Percentiles rank a stretch among this genome's conserved stretches.
Conservation (phyloP, 2,329 filamentous ascomycete genomes). For the Epichloe typhina region DNA sequence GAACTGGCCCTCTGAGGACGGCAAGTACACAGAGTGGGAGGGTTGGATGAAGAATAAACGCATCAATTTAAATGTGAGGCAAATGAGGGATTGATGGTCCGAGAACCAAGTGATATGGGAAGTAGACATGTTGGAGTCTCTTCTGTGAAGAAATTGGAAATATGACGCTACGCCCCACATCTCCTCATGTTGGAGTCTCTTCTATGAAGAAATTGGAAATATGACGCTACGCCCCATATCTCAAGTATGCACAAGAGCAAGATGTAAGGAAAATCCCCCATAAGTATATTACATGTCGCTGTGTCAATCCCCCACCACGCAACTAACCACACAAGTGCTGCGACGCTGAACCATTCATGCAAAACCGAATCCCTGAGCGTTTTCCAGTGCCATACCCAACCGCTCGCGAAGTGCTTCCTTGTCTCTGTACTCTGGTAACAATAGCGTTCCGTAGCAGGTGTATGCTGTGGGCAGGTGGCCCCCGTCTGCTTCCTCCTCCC, state of each 20-base stretch:
- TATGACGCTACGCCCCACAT: too few relatives aligned
- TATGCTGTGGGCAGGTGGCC: conserved; percentile 69
- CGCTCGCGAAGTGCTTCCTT: conserved; percentile 59
- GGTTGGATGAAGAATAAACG: conserved; percentile 84
- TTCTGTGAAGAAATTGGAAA: too few relatives aligned
- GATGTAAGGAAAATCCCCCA: background rate
- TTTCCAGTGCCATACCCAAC: conserved; percentile 73
- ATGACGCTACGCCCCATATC: too few relatives aligned
- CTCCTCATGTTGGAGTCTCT: too few relatives aligned
- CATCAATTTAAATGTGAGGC: conserved; percentile 83
- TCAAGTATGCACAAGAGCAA: background rate
- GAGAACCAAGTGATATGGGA: background rate
- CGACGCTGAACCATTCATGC: conserved; percentile 30
- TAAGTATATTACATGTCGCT: conserved; percentile 1
- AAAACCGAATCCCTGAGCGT: conserved; percentile 81
- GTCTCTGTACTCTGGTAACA: conserved; percentile 70
- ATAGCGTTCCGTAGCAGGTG: conserved; percentile 83
- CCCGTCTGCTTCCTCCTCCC: conserved; percentile 41
- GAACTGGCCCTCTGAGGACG: conserved; percentile 56
- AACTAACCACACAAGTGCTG: background rate
- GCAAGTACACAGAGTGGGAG: conserved; percentile 52
- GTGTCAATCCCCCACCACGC: background rate
- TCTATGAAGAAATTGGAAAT: too few relatives aligned
- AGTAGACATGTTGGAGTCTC: too few relatives aligned
- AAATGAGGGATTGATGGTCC: conserved; percentile 51